These are phyloP conservation scores for Tetrahymena malaccensis DNA, from an alignment of 73 alveolate genomes.

Conservation along the genomic window DNA sequence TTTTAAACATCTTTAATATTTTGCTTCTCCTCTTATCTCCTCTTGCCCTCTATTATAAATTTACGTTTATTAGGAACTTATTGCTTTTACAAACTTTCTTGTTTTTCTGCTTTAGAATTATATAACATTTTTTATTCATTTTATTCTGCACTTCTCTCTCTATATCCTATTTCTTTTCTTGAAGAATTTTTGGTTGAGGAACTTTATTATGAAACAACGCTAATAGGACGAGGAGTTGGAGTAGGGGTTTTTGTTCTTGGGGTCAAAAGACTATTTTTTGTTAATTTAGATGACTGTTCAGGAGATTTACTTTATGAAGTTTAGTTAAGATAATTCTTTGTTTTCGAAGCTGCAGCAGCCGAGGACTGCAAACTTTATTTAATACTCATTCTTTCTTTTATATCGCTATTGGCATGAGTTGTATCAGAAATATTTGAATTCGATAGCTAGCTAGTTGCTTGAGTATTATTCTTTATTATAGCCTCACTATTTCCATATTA, in stretches of 20 bases:
- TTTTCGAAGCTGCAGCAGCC: neutral
- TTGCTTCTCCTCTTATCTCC: neutral
- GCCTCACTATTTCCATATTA: neutral
- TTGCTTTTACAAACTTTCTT: neutral
- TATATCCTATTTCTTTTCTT: neutral
- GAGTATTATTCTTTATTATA: neutral
- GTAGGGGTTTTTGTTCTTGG: neutral
- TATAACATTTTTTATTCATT: neutral
- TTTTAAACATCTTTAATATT: neutral
- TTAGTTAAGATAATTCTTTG: neutral
- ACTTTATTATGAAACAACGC: neutral
- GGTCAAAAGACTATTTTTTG: neutral
- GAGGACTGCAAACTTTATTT: neutral
- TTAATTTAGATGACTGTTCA: neutral
- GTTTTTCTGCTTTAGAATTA: neutral
- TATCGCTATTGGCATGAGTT: neutral
- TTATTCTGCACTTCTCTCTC: neutral
- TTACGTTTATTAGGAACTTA: neutral
- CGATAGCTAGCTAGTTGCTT: neutral
- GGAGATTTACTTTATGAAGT: neutral
- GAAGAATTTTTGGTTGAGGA: neutral
- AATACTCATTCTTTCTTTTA: neutral
- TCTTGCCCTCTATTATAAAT: neutral
- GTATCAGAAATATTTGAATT: neutral
- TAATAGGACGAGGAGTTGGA: neutral